Evolutionary conservation across 768 basidiomycete species (phyloP), one percentile per base, ranked within the genome.

Genomic region (Amanita muscaria): DNA sequence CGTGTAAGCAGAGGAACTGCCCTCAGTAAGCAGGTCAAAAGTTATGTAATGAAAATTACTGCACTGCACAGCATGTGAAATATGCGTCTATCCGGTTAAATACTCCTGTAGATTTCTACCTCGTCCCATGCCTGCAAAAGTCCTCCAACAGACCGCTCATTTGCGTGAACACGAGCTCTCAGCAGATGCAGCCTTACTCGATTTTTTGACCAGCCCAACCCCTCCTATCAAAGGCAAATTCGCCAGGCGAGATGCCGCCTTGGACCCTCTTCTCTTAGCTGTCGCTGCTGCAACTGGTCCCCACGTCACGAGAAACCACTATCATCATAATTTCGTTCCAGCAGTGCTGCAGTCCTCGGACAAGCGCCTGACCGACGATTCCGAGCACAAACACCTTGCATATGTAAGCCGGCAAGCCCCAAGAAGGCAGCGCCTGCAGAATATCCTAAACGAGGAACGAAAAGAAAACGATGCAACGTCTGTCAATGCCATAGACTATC

Each of bases 291-390:
- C 84, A 0, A 80, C 84, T 1, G 81, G 80, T 3, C 83, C 85
- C 8, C 76, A 87, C 49, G 72, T 85, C 44, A 91, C 90, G 30
- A 74, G 87, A 35, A 88, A 91, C 54, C 90, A 93, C 59, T 88
- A 85, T 56, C 74, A 81, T 39, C 90, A 93, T 59, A 83, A 84
- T 54, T 79, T 83, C 61, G 80, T 79, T 53, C 81, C 83, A 0
- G 73, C 71, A 0, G 69, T 76, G 22, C 68, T 69, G 56, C 64
- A 75, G 32, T 74, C 69, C 55, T 77, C 74, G 77, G 67, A 75
- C 30, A 78, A 73, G 52, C 79, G 69, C 60, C 62, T 64, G 37
- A 65, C 66, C 0, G 72, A 72, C 39, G 71, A 72, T 33, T 46
- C 65, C 7, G 65, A 69, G 31, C 68, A 70, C 52, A 75, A 67